These are phyloP conservation scores for Acanthochlamys bracteata DNA, from an alignment of 106 monocot species.

Conservation along the genomic window DNA sequence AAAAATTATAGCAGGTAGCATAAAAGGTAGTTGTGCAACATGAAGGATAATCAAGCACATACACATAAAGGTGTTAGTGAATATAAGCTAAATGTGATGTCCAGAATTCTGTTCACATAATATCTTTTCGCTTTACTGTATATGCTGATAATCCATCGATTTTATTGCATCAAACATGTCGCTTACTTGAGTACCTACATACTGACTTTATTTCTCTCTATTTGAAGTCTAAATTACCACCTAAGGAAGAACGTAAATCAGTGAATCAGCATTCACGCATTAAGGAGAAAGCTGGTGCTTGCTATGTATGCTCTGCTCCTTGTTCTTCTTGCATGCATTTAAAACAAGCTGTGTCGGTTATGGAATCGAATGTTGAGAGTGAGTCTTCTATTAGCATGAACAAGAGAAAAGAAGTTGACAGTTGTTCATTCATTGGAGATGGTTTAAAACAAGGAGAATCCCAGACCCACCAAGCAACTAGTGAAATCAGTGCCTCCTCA, in stretches of 20 bases:
- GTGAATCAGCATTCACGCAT: conserved; percentile 5
- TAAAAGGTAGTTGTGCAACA: too few species aligned
- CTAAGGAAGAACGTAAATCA: conserved; percentile 10
- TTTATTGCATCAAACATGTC: too few species aligned
- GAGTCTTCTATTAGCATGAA: conserved; percentile 18
- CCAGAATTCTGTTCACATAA: too few species aligned
- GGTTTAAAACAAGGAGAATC: conserved; percentile 20
- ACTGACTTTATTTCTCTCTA: neutral
- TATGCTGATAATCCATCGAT: too few species aligned
- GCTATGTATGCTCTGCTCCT: conserved; percentile 81
- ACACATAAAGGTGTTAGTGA: too few species aligned
- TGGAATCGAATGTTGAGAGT: conserved; percentile 48
- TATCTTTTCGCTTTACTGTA: too few species aligned
- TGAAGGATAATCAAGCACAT: too few species aligned
- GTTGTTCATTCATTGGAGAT: conserved; percentile 26
- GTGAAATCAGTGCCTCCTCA: conserved; percentile 36
- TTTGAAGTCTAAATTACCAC: conserved; percentile 10
- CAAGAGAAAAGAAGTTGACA: conserved; percentile 31
- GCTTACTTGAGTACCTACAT: too few species aligned
- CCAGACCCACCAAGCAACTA: conserved; percentile 15
- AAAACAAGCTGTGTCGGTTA: conserved; percentile 14
- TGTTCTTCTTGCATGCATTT: conserved; percentile 88
- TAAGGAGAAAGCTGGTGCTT: conserved; percentile 60
- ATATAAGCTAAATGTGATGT: too few species aligned
- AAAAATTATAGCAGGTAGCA: too few species aligned